Percentiles rank a stretch among this genome's conserved stretches.
Conservation (phyloP, 169 alveolate genomes). For the Neospora caninum region DNA sequence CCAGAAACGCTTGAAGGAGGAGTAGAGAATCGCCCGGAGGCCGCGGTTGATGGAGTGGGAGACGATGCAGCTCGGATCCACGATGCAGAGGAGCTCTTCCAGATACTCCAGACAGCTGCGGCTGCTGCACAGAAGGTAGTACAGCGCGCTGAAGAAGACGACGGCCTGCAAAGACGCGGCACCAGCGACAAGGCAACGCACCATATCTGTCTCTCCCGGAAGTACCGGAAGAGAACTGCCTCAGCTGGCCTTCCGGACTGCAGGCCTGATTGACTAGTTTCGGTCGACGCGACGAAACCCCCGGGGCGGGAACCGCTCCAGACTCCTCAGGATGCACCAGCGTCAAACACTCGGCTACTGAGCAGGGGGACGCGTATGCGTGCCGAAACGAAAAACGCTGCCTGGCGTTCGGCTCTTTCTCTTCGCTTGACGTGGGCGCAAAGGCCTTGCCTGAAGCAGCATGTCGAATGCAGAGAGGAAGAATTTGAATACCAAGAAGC, state of each 20-base stretch:
- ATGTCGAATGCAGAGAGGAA: constrained; percentile 74
- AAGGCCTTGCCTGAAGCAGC: constrained; percentile 48
- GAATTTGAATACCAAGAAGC: constrained; percentile 66
- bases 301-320: too few relatives aligned
- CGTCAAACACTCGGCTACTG: too few relatives aligned
- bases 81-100: constrained; percentile 72
- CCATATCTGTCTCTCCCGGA: background rate
- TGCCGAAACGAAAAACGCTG: too few relatives aligned
- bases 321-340: too few relatives aligned
- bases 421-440: background rate
- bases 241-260: background rate
- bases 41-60: constrained; percentile 68
- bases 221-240: background rate
- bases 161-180: constrained; percentile 52
- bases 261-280: too few relatives aligned
- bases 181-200: background rate
- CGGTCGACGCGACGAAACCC: too few relatives aligned
- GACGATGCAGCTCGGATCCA: constrained; percentile 73
- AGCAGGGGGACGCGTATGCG: too few relatives aligned
- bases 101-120: constrained; percentile 68
- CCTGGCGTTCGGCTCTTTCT: background rate
- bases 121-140: constrained; percentile 70
- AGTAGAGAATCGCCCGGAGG: constrained; percentile 71
- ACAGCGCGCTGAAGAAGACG: constrained; percentile 75
- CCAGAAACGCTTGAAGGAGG: constrained; percentile 72